These are phyloP conservation scores for Arachnopeziza araneosa DNA, from an alignment of 2,329 filamentous ascomycete genomes.

Conservation along the genomic window DNA sequence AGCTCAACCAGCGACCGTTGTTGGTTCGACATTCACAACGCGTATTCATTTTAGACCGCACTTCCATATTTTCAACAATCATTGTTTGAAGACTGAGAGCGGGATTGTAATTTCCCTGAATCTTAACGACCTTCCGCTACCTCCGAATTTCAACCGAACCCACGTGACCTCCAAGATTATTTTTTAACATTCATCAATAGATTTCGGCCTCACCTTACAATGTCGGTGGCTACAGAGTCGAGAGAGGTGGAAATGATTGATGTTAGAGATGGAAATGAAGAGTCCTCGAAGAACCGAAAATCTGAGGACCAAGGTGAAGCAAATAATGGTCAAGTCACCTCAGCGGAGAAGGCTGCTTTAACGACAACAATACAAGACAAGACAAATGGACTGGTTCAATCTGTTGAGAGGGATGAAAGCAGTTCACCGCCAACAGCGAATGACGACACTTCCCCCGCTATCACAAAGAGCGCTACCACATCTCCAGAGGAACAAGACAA, in stretches of 20 bases:
- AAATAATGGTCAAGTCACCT: no score
- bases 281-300: neutral
- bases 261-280: neutral
- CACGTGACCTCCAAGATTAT: neutral
- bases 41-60: no score
- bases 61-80: no score
- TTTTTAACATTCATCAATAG: neutral
- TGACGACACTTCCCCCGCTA: neutral
- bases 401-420: neutral
- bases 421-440: neutral
- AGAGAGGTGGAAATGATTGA: neutral
- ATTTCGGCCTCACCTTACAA: neutral
- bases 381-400: neutral
- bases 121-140: no score
- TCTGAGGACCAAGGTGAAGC: no score
- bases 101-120: no score
- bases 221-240: neutral
- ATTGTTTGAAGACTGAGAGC: no score
- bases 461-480: neutral
- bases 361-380: neutral
- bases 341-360: no score
- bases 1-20: no score
- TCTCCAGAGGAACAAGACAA: neutral
- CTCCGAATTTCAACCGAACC: neutral
- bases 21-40: no score